A percentile compares a stretch with the other conserved stretches of the same genome.
These are phyloP conservation scores for Maudiozyma barnettii DNA, from an alignment of 805 yeast genomes.

Conservation along the genomic window DNA sequence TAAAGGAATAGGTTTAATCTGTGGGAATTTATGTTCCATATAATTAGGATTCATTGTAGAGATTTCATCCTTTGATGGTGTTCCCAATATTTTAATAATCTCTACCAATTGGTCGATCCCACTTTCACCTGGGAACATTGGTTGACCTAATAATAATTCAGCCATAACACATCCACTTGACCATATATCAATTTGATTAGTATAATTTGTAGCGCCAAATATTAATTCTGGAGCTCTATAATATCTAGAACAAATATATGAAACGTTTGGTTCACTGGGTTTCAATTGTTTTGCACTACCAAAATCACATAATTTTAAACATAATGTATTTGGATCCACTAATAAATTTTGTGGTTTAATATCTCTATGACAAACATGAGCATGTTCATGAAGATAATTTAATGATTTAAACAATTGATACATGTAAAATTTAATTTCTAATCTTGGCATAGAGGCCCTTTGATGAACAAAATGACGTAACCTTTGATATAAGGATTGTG, in stretches of 20 bases:
- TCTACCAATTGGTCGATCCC: constrained; percentile 97
- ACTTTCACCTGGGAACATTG: constrained; percentile 94
- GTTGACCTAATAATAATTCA: constrained; percentile 89
- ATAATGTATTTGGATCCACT: constrained; percentile 76
- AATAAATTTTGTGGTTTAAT: constrained; percentile 86
- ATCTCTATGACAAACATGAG: constrained; percentile 85
- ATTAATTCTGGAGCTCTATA: constrained; percentile 96
- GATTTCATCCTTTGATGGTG: constrained; percentile 88
- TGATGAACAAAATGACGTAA: constrained; percentile 73
- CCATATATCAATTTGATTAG: constrained; percentile 96
- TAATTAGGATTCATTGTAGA: constrained; percentile 93
- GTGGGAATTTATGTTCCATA: constrained; percentile 94
- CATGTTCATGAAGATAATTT: constrained; percentile 65
- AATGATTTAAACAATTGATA: constrained; percentile 67
- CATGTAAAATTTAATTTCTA: constrained; percentile 81
- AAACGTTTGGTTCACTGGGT: constrained; percentile 88
- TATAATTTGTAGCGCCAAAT: constrained; percentile 93
- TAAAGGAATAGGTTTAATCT: constrained; percentile 69
- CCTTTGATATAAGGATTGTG: constrained; percentile 92
- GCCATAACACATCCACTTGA: constrained; percentile 98
- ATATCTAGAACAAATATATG: constrained; percentile 92
- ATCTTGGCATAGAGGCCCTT: constrained; percentile 71
- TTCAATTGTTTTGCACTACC: constrained; percentile 89
- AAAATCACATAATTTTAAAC: constrained; percentile 88
- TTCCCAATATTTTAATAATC: constrained; percentile 89